Percentiles rank a stretch among this genome's conserved stretches.
These are phyloP conservation scores for Emergomyces orientalis DNA, from an alignment of 2,329 filamentous ascomycete species.

Conservation along the genomic window DNA sequence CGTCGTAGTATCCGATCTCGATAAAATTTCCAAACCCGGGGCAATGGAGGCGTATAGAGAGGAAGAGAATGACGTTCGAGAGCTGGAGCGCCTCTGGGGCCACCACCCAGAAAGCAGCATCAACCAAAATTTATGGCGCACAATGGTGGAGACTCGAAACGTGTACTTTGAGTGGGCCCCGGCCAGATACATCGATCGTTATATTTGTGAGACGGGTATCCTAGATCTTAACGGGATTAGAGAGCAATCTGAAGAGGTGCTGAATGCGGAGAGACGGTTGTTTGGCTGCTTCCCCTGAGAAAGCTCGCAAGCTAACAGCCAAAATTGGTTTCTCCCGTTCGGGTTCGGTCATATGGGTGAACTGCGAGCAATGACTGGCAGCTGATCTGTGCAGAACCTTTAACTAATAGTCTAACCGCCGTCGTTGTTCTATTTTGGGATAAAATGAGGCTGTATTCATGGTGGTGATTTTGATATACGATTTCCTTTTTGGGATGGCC, in stretches of 20 bases:
- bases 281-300: slow-evolving; percentile 11
- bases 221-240: slow-evolving; percentile 16
- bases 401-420: background rate
- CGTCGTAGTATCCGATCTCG: slow-evolving; percentile 47
- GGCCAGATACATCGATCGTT: slow-evolving; percentile 39
- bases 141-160: slow-evolving; percentile 25
- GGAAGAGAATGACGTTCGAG: slow-evolving; percentile 45
- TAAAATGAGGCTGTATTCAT: background rate
- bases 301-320: background rate
- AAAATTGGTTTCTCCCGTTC: slow-evolving; percentile 4
- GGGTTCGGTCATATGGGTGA: background rate
- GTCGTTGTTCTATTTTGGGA: background rate
- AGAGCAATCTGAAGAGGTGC: slow-evolving; percentile 12
- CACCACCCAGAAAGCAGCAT: background rate
- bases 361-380: slow-evolving; percentile 2
- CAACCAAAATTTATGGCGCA: slow-evolving; percentile 8
- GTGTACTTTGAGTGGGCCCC: slow-evolving; percentile 51
- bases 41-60: slow-evolving; percentile 37
- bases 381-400: background rate
- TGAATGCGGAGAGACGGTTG: slow-evolving; percentile 10
- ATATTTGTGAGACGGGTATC: slow-evolving; percentile 43
- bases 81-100: slow-evolving; percentile 34
- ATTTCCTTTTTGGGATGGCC: background rate
- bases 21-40: slow-evolving; percentile 49
- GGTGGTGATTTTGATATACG: background rate